A percentile compares a stretch with the other conserved stretches of the same genome.
phyloP scores from a whole-genome alignment of 2,329 filamentous ascomycete genomes.

The Zasmidium angulare region DNA sequence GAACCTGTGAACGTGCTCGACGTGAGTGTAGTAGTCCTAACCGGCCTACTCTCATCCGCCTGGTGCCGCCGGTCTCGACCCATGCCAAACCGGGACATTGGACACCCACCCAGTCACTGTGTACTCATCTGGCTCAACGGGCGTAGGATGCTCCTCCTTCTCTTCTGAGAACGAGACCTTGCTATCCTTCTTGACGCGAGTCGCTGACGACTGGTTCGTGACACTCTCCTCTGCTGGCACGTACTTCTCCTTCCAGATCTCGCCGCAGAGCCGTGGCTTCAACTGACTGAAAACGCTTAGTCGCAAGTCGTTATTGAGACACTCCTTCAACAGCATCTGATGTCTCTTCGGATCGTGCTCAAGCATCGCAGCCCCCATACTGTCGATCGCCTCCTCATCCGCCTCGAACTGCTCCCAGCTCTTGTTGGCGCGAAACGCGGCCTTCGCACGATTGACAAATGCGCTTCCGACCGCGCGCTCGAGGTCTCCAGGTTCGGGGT shows the following conservation, averaged over 20 bases:
- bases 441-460: conserved; percentile 25
- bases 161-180: neutral
- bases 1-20: too few species aligned
- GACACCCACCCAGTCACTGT: neutral
- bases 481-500: neutral
- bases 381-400: conserved; percentile 19
- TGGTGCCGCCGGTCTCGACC: neutral
- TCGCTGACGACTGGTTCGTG: neutral
- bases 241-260: conserved; percentile 16
- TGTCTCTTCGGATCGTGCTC: conserved; percentile 9
- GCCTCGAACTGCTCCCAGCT: conserved; percentile 24
- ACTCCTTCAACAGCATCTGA: conserved; percentile 5
- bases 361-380: conserved; percentile 10
- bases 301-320: conserved; percentile 19
- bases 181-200: neutral
- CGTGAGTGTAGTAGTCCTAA: too few species aligned
- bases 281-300: conserved; percentile 20
- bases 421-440: conserved; percentile 16
- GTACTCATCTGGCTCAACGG: neutral
- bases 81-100: neutral
- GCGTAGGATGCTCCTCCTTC: neutral
- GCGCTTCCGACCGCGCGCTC: conserved; percentile 15
- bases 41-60: neutral
- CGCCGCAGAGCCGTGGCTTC: conserved; percentile 21
- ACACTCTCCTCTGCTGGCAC: neutral